Conservation (phyloP, 177 flowering plant species). For the Vitis hybrid region DNA sequence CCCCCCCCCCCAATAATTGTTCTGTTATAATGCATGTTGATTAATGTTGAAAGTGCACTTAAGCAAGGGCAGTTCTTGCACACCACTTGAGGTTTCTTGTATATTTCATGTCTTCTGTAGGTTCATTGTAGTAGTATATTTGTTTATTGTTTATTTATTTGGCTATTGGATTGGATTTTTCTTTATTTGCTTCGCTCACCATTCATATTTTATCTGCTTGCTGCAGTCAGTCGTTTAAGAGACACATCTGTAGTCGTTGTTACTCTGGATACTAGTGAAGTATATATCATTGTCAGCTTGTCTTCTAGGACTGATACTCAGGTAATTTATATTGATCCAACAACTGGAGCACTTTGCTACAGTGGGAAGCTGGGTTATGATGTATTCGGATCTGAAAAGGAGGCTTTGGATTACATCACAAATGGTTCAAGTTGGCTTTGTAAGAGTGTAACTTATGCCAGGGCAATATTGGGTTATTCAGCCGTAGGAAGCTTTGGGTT, state of each 20-base stretch:
- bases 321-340: conserved; percentile 89
- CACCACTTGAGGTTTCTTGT: no score
- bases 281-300: conserved; percentile 71
- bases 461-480: conserved; percentile 85
- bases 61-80: no score
- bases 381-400: conserved; percentile 65
- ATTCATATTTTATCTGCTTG: conserved; percentile 9
- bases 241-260: conserved; percentile 74
- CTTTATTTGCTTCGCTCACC: not conserved
- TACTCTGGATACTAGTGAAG: conserved; percentile 76
- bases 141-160: not conserved
- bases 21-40: no score
- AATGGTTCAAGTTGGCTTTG: conserved; percentile 76
- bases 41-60: no score
- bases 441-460: conserved; percentile 54
- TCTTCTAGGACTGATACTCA: conserved; percentile 75
- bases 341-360: conserved; percentile 78
- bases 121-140: not conserved
- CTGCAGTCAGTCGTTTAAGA: conserved; percentile 50
- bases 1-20: no score
- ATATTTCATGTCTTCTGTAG: no score
- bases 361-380: conserved; percentile 65
- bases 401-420: conserved; percentile 69
- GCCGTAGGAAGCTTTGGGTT: conserved; percentile 74
- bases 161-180: not conserved